Evolutionary conservation across 257 asterid genomes (phyloP), one percentile per base, ranked within the genome.

Genomic region (Jacaranda copaia): DNA sequence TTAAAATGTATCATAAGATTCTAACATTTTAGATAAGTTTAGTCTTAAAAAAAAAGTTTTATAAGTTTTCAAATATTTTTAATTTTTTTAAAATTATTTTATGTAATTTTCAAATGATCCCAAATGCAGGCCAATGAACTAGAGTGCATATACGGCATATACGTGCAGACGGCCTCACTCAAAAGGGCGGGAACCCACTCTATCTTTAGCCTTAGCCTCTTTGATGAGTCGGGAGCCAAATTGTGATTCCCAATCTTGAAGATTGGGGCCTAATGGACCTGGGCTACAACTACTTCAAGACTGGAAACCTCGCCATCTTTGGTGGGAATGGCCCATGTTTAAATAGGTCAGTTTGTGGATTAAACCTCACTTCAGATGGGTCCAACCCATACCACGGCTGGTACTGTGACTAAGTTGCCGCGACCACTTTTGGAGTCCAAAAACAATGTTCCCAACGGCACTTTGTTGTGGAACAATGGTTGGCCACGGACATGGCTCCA

Each of bases 191-290:
- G 81, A 12, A 80, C 84, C 51, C 84, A 81, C 78, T 81, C 84
- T 5, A 56, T 1, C 58, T 75, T 81, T 19, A 39, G 84, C 39
- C 75, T 80, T 0, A 76, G 46, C 48, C 75, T 81, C 0, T 16
- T 40, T 38, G 80, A 68, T 13, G 63, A 0, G 8, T 70, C 5
- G 81, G 81, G 7, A 51, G 57, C 11, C 75, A 76, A 36, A 4
- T 81, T 4, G 71, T 32, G 77, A 81, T 90, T 58, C 75, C 81
- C 0, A 78, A 88, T 55, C 78, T 90, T 0, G 88, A 80, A 40
- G 63, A 82, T 0, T 90, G 96, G 93, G 96, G 93, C 15, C 80
- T 85, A 14, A 88, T 90, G 96, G 96, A 91, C 68, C 82, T 81
- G 5, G 82, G 63, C 48, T 74, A 85, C 80, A 63, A 84, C 74